Evolutionary conservation across 495 filamentous ascomycete species (phyloP), one percentile per base, ranked within the genome.

Genomic region (Cercophora sp.): DNA sequence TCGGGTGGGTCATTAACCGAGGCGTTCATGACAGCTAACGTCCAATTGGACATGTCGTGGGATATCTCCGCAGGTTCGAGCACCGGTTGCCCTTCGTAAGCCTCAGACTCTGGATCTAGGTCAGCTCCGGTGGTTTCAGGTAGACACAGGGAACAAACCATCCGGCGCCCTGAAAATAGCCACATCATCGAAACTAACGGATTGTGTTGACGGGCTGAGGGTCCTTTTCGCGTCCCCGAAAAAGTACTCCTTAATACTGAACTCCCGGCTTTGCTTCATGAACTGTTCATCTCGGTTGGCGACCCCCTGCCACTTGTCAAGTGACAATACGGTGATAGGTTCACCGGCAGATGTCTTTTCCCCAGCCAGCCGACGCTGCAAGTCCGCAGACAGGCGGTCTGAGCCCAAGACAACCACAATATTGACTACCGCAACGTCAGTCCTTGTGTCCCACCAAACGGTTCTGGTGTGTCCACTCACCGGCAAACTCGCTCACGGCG

Each of bases 211-310:
- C 0, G 93, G 93, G 20, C 86, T 94, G 3, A 99, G 74, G 0
- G 89, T 88, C 46, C 82, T 76, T 56, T 83, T 85, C 0, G 77
- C 55, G 53, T 85, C 84, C 2, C 93, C 93, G 66, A 96, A 97
- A 75, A 97, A 99, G 68, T 97, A 99, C 51, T 91, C 83, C 48
- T 84, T 85, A 15, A 96, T 90, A 25, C 86, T 81, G 0, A 83
- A 82, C 53, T 92, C 86, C 22, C 84, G 76, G 3, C 81, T 67
- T 24, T 79, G 75, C 51, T 85, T 86, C 74, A 90, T 79, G 65
- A 87, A 96, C 1, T 74, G 66, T 10, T 82, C 79, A 55, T 95
- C 89, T 32, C 90, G 78, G 57, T 91, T 84, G 10, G 90, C 89
- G 44, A 88, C 91, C 5, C 93, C 93, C 13, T 90, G 90, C 0